These are phyloP conservation scores for Castanopsis chinensis DNA, from an alignment of 306 rosid genomes.

Conservation along the genomic window DNA sequence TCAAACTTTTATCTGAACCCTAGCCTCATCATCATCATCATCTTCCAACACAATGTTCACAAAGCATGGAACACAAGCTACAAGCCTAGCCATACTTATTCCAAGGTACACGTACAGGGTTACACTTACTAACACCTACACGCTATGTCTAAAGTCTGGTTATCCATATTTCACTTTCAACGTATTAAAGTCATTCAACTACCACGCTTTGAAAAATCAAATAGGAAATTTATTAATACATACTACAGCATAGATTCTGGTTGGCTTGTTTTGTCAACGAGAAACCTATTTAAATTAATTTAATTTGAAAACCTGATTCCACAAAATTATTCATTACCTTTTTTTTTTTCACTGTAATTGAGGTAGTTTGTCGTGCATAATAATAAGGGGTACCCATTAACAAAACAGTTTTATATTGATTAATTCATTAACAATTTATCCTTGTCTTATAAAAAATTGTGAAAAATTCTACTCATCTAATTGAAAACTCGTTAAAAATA, in stretches of 20 bases:
- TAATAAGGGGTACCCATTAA: too few species aligned
- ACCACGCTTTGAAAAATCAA: neutral
- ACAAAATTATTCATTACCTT: too few species aligned
- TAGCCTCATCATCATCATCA: slow-evolving; percentile 1
- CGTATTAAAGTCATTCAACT: neutral
- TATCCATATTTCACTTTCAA: neutral
- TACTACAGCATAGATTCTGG: neutral
- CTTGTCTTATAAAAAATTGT: too few species aligned
- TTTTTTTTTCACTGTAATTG: too few species aligned
- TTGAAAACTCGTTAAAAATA: too few species aligned
- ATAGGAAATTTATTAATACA: neutral
- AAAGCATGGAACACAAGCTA: neutral
- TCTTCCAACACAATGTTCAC: slow-evolving; percentile 19
- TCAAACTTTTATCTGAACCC: slow-evolving; percentile 1
- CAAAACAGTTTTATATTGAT: too few species aligned
- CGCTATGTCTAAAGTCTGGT: too few species aligned
- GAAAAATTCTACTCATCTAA: too few species aligned
- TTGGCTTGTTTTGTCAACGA: neutral
- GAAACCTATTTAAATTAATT: neutral
- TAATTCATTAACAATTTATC: too few species aligned
- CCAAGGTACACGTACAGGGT: neutral
- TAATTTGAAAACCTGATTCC: too few species aligned
- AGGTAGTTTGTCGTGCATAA: too few species aligned
- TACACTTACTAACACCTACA: too few species aligned
- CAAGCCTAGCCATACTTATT: neutral